Conservation (phyloP, 352 stramenopile species). For the Phytopythium ostracodes region DNA sequence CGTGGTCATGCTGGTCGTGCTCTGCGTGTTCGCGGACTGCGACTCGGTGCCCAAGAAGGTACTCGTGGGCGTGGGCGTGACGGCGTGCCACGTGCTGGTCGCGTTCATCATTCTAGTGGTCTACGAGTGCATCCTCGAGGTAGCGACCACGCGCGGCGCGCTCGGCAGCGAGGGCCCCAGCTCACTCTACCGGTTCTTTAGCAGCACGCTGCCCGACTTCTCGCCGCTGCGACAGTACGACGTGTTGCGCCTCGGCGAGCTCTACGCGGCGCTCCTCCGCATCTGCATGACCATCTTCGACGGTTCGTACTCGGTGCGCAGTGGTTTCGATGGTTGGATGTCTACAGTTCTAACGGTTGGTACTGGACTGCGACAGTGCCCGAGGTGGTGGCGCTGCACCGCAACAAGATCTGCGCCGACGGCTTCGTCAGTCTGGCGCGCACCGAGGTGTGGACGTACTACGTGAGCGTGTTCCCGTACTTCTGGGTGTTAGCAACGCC, state of each 20-base stretch:
- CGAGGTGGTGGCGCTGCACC: slow-evolving; percentile 75
- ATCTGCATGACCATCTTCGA: slow-evolving; percentile 85
- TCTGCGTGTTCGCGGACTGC: slow-evolving; percentile 73
- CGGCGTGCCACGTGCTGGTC: slow-evolving; percentile 53
- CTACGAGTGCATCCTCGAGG: slow-evolving; percentile 78
- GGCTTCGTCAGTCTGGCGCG: slow-evolving; percentile 56
- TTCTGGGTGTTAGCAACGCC: slow-evolving; percentile 84
- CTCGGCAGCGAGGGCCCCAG: slow-evolving; percentile 63
- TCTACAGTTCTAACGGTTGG: slow-evolving; percentile 8
- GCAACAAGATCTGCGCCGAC: slow-evolving; percentile 76
- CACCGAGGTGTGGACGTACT: slow-evolving; percentile 81
- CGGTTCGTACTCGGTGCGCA: slow-evolving; percentile 23
- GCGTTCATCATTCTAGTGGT: slow-evolving; percentile 72
- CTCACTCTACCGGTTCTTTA: slow-evolving; percentile 79
- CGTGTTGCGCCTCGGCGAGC: slow-evolving; percentile 48
- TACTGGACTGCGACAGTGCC: slow-evolving; percentile 46
- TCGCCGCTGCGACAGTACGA: slow-evolving; percentile 61
- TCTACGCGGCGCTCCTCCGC: slow-evolving; percentile 70
- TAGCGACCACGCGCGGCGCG: slow-evolving; percentile 55
- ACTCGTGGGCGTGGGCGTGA: slow-evolving; percentile 42
- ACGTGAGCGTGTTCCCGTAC: slow-evolving; percentile 83
- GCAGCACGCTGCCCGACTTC: slow-evolving; percentile 66
- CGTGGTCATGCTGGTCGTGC: slow-evolving; percentile 47
- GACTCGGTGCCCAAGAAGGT: slow-evolving; percentile 58
- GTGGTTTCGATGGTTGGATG: neutral